These are phyloP conservation scores for Phytophthora kernoviae DNA, from an alignment of 352 stramenopile species.

Conservation along the genomic window DNA sequence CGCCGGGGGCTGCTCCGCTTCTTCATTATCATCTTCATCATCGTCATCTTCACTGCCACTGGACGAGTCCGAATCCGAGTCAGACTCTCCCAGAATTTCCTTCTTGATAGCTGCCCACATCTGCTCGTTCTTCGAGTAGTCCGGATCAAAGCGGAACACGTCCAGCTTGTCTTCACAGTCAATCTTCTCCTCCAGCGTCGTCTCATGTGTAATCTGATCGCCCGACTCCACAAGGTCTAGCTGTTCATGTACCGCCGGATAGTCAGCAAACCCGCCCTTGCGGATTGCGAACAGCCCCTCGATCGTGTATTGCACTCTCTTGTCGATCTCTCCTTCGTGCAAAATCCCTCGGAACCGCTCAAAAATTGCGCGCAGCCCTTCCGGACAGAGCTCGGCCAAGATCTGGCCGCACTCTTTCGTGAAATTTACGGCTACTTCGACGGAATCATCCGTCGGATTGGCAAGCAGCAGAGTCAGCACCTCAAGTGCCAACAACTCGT, in stretches of 20 bases:
- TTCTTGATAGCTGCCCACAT: slow-evolving; percentile 96
- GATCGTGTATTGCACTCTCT: slow-evolving; percentile 98
- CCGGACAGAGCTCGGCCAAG: slow-evolving; percentile 79
- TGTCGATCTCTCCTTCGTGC: slow-evolving; percentile 97
- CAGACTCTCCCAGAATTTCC: slow-evolving; percentile 96
- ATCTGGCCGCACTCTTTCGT: slow-evolving; percentile 96
- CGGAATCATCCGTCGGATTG: slow-evolving; percentile 97
- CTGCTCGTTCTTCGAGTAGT: slow-evolving; percentile 97
- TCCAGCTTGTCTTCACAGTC: slow-evolving; percentile 96
- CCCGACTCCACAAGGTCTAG: slow-evolving; percentile 98
- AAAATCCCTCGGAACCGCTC: slow-evolving; percentile 97
- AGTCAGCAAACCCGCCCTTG: slow-evolving; percentile 95
- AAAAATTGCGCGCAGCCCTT: slow-evolving; percentile 96
- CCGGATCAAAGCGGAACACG: slow-evolving; percentile 94
- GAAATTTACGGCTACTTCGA: slow-evolving; percentile 98
- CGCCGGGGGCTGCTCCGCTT: slow-evolving; percentile 18
- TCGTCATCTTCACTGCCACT: slow-evolving; percentile 62
- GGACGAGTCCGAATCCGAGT: slow-evolving; percentile 75
- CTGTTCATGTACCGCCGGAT: slow-evolving; percentile 93
- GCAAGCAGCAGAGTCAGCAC: slow-evolving; percentile 97
- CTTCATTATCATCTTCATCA: slow-evolving; percentile 47
- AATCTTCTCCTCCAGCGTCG: slow-evolving; percentile 96
- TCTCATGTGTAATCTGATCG: slow-evolving; percentile 99
- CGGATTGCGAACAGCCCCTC: slow-evolving; percentile 97
- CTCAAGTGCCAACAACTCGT: slow-evolving; percentile 98